Evolutionary conservation across 2,329 filamentous ascomycete genomes (phyloP).

Genomic region (Apiospora marii): DNA sequence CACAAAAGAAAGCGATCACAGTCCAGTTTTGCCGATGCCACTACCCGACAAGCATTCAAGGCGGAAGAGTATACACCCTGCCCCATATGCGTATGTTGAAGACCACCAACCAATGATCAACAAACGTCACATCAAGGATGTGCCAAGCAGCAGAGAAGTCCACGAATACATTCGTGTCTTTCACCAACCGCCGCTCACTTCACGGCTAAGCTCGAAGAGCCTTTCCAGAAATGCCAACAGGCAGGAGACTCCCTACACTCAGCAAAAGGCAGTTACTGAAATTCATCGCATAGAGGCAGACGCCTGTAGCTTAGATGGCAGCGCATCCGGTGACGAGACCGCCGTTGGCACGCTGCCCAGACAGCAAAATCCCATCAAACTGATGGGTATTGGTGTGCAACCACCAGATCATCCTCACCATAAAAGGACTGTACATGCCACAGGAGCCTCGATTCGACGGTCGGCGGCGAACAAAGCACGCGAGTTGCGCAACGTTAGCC

Average conservation of each 20-base stretch:
- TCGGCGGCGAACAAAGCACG: conserved; percentile 31
- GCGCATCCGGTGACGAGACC: conserved; percentile 35
- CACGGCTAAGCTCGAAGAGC: conserved; percentile 37
- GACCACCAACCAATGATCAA: conserved; percentile 32
- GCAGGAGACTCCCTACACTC: neutral
- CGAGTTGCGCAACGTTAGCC: conserved; percentile 46
- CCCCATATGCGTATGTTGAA: conserved; percentile 34
- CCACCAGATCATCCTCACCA: conserved; percentile 18
- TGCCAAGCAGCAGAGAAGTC: conserved; percentile 40
- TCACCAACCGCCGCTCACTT: conserved; percentile 38
- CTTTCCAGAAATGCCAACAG: conserved; percentile 24
- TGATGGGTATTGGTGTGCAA: conserved; percentile 21
- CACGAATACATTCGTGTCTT: conserved; percentile 41
- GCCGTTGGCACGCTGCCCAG: neutral
- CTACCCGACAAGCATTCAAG: conserved; percentile 32
- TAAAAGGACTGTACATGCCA: neutral
- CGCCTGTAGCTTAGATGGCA: conserved; percentile 41
- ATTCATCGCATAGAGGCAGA: conserved; percentile 33
- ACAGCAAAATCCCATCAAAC: neutral
- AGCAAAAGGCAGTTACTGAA: conserved; percentile 17
- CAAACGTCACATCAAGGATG: conserved; percentile 27
- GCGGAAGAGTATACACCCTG: conserved; percentile 27
- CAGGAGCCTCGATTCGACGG: conserved; percentile 23
- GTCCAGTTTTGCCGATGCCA: conserved; percentile 37
- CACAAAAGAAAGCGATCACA: conserved; percentile 26